Evolutionary conservation across 108 stramenopile genomes (phyloP), one percentile per base, ranked within the genome.

Genomic region (Asterionellopsis glacialis): DNA sequence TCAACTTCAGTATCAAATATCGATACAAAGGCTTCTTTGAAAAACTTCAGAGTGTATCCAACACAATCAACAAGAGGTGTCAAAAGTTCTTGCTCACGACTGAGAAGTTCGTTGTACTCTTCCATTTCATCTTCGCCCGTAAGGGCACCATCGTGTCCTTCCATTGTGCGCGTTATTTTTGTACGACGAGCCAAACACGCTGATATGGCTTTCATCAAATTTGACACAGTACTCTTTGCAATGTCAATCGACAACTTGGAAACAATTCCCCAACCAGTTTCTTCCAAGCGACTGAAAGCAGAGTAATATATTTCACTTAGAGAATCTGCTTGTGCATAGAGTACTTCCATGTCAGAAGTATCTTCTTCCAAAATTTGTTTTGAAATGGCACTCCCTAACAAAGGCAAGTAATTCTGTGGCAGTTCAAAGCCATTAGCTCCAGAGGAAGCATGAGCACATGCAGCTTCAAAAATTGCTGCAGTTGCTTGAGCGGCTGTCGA

Each of bases 11-110:
- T 52, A 44, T 81, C 67, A 59, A 93, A 93, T 16, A 78, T 67
- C 9, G 80, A 72, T 15, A 68, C 51, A 61, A 93, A 88, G 4
- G 60, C 57, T 24, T 67, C 56, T 10, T 69, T 63, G 33, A 79
- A 69, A 45, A 83, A 67, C 63, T 93, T 93, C 0, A 93, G 66
- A 18, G 68, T 84, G 68, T 90, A 93, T 11, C 91, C 91, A 45
- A 90, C 77, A 21, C 73, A 70, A 65, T 93, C 88, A 10, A 90
- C 85, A 14, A 89, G 59, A 14, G 84, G 84, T 22, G 86, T 93
- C 51, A 93, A 59, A 3, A 81, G 64, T 38, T 76, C 69, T 23
- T 72, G 69, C 58, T 90, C 86, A 11, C 56, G 59, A 11, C 59
- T 26, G 14, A 83, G 57, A 18, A 69, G 59, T 26, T 70, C 71